A percentile compares a stretch with the other conserved stretches of the same genome.
Evolutionary conservation across 257 asterid genomes (phyloP).

Genomic region (Solanum pimpinellifolium): DNA sequence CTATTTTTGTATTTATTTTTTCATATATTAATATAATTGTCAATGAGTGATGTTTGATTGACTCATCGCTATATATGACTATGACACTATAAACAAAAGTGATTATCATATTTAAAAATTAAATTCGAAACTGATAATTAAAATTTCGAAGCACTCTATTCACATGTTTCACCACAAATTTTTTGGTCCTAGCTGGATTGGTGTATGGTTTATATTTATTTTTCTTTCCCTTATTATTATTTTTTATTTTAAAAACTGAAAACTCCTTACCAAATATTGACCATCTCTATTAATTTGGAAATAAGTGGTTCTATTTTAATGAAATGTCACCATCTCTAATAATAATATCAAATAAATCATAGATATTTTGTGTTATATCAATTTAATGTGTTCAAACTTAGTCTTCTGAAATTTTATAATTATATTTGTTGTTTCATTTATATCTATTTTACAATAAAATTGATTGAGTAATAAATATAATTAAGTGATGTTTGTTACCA

Average conservation of each 20-base stretch:
- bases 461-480: neutral
- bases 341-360: neutral
- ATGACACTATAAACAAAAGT: fast-evolving
- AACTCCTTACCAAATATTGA: neutral
- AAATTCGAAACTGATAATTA: fast-evolving
- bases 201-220: neutral
- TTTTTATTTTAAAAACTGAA: too few species aligned
- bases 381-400: neutral
- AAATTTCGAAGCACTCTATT: fast-evolving
- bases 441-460: neutral
- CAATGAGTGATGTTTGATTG: fast-evolving
- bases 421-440: neutral
- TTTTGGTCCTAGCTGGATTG: neutral
- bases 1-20: fast-evolving
- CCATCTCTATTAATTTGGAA: neutral
- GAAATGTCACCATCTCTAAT: neutral
- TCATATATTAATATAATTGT: neutral
- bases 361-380: neutral
- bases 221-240: neutral
- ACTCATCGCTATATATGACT: neutral
- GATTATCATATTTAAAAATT: neutral
- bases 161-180: neutral
- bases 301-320: neutral
- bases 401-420: neutral
- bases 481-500: neutral